Evolutionary conservation across 1,139 yeast species (phyloP).

Genomic region (Yamadazyma conglobata): DNA sequence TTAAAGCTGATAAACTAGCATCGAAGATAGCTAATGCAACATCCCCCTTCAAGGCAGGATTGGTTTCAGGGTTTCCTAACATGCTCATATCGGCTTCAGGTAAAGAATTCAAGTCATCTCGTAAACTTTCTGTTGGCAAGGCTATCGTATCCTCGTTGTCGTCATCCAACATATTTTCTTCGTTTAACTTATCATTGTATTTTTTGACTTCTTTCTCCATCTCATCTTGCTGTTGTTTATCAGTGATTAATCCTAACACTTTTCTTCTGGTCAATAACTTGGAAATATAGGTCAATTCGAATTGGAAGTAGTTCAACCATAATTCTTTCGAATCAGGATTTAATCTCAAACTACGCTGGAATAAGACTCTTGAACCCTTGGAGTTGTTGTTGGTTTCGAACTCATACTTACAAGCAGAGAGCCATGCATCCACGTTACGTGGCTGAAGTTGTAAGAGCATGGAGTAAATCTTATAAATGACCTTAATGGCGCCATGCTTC

Average conservation of each 20-base stretch:
- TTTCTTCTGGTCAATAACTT: constrained; percentile 81
- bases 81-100: constrained; percentile 88
- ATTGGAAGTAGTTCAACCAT: constrained; percentile 84
- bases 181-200: constrained; percentile 26
- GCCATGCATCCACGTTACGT: constrained; percentile 87
- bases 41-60: constrained; percentile 90
- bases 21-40: constrained; percentile 82
- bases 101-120: constrained; percentile 61
- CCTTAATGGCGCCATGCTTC: constrained; percentile 68
- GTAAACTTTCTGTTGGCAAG: constrained; percentile 54
- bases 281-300: constrained; percentile 82
- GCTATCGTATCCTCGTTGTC: constrained; percentile 39
- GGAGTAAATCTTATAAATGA: constrained; percentile 78
- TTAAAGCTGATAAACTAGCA: constrained; percentile 55
- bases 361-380: constrained; percentile 79
- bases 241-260: constrained; percentile 73
- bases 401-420: constrained; percentile 92
- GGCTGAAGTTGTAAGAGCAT: constrained; percentile 84
- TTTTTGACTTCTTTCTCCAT: constrained; percentile 34
- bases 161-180: constrained; percentile 26
- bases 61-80: constrained; percentile 80
- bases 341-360: constrained; percentile 82
- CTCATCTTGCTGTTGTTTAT: constrained; percentile 69
- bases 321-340: constrained; percentile 69
- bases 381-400: constrained; percentile 86